Evolutionary conservation across 768 basidiomycete genomes (phyloP), one percentile per base, ranked within the genome.

Genomic region (Collybiopsis luxurians): DNA sequence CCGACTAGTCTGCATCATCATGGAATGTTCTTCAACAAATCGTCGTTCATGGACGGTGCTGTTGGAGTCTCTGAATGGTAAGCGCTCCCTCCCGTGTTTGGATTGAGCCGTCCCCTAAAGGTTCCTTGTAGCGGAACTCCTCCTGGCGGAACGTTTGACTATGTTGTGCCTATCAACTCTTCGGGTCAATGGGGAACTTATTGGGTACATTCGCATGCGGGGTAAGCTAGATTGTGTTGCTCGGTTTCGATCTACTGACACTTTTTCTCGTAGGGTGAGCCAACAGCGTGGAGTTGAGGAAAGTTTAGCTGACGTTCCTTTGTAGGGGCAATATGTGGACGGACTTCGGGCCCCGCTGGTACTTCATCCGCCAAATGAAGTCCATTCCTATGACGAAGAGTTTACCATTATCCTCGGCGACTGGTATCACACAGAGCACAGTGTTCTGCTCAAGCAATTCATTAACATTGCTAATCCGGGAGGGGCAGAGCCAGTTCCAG

Each of bases 21-120:
- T 72, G 96, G 96, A 60, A 92, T 96, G 88, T 94, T 85, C 74
- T 94, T 97, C 79, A 95, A 95, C 68, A 79, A 82, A 1, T 81
- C 89, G 0, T 81, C 84, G 17, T 97, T 90, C 86, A 88, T 87
- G 78, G 96, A 98, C 69, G 96, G 96, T 36, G 93, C 96, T 0
- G 70, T 82, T 30, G 84, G 79, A 5, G 84, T 94, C 38, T 81
- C 89, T 0, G 92, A 98, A 75, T 98, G 94, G 91, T 90, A 68
- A 48, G 73, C 15, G 46, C 3, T 28, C 12, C 13, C 4, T 48
- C 36, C 17, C 12, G 28, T 47, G 21, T 11, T 27, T 39, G 38
- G n/a, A 15, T 12, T 3, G 13, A 34, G 31, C 23, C 23, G 6
- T 24, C 36, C 46, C n/a, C 21, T n/a, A 56, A 38, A 13, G 10